A percentile compares a stretch with the other conserved stretches of the same genome.
These are phyloP conservation scores for Monilinia fructigena DNA, from an alignment of 2,329 filamentous ascomycete genomes.

Conservation along the genomic window DNA sequence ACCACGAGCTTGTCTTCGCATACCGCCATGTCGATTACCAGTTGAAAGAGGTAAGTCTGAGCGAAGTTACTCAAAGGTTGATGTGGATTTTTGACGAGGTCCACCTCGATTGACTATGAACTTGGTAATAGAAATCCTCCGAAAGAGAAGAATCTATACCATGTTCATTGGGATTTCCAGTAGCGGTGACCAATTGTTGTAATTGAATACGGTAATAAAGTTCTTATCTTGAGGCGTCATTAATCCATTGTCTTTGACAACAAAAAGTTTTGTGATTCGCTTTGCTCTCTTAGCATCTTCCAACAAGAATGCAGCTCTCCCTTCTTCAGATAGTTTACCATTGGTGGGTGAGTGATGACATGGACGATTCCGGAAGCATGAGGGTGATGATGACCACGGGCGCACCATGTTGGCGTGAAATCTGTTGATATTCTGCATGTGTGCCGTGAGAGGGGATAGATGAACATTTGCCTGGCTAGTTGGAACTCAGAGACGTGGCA, in stretches of 20 bases:
- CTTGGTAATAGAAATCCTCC: slow-evolving; percentile 98
- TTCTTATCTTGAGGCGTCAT: slow-evolving; percentile 99
- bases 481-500: slow-evolving; percentile 34
- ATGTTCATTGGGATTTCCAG: slow-evolving; percentile 78
- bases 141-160: slow-evolving; percentile 76
- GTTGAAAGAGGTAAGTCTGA: slow-evolving; percentile 98
- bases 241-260: slow-evolving; percentile 88
- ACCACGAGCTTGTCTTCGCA: slow-evolving; percentile 72
- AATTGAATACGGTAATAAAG: slow-evolving; percentile 98
- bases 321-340: slow-evolving; percentile 75
- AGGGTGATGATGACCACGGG: slow-evolving; percentile 41
- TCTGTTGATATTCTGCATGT: slow-evolving; percentile 76
- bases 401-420: slow-evolving; percentile 49
- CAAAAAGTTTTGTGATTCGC: slow-evolving; percentile 90
- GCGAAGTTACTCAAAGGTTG: slow-evolving; percentile 95
- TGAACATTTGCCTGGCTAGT: slow-evolving; percentile 42
- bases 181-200: slow-evolving; percentile 91
- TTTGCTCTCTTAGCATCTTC: slow-evolving; percentile 95
- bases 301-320: slow-evolving; percentile 78
- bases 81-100: slow-evolving; percentile 84
- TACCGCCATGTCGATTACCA: slow-evolving; percentile 73
- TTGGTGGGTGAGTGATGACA: slow-evolving; percentile 68
- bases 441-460: slow-evolving; percentile 57
- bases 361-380: slow-evolving; percentile 45
- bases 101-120: slow-evolving; percentile 86